Conservation (phyloP, 345 rosid species). For the Acer negundo region DNA sequence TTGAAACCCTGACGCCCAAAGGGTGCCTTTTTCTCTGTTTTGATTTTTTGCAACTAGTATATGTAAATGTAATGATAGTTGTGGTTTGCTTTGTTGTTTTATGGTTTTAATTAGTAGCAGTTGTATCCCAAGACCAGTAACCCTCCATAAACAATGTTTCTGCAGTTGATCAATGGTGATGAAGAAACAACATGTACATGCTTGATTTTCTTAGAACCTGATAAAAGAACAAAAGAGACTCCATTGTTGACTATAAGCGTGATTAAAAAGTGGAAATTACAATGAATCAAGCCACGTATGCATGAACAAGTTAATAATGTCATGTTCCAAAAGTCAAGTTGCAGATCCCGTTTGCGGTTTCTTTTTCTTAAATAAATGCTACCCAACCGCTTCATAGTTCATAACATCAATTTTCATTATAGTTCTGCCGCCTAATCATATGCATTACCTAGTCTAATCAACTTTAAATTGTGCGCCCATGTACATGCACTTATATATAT, state of each 20-base stretch:
- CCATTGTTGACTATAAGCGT: neutral
- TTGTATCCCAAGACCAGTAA: too few relatives aligned
- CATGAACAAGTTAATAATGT: too few relatives aligned
- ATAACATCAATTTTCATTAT: neutral
- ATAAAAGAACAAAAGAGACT: too few relatives aligned
- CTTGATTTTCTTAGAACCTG: neutral
- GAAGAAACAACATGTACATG: too few relatives aligned
- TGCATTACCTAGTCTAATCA: too few relatives aligned
- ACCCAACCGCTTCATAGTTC: neutral
- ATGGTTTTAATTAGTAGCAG: neutral
- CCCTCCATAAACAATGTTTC: too few relatives aligned
- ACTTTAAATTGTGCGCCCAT: too few relatives aligned
- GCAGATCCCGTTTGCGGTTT: neutral
- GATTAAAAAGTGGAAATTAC: neutral
- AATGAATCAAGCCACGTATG: neutral
- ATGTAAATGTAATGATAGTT: neutral
- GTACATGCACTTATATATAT: too few relatives aligned
- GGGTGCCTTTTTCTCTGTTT: neutral
- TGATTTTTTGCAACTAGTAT: neutral
- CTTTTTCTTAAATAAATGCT: neutral
- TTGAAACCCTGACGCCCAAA: constrained; percentile 36
- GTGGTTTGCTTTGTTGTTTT: neutral
- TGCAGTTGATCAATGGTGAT: too few relatives aligned
- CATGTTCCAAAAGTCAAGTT: neutral
- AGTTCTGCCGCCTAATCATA: neutral